Evolutionary conservation across 805 yeast genomes (phyloP), one percentile per base, ranked within the genome.

Genomic region (Saturnispora sekii): DNA sequence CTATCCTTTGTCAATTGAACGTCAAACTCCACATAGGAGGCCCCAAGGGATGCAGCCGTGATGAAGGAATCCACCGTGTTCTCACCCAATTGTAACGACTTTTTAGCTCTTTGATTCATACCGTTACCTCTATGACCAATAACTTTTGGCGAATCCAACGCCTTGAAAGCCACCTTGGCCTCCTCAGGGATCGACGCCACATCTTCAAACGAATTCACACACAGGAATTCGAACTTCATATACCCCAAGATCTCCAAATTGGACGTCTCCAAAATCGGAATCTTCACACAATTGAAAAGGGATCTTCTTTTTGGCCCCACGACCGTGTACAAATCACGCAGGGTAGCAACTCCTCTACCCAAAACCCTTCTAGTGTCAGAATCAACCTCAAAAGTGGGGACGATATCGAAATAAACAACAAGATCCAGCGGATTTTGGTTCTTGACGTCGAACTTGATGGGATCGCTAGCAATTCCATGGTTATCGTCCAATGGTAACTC

Each of bases 41-140:
- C 97, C 35, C 97, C 97, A 52, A 90, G 68, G 2, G 95, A 87
- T 0, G 97, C 95, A 0, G 97, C 97, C 10, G 96, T 95, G 58
- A 90, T 84, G 56, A 90, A 90, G 0, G 95, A 84, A 56, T 90
- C 96, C 16, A 90, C 83, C 0, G 97, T 90, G 61, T 90, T 90
- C 57, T 90, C 97, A 35, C 97, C 97, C 48, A 90, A 71, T 63
- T 90, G 97, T 56, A 90, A 71, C 3, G 95, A 84, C 50, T 77
- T 80, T 39, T 81, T 73, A 36, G 74, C 73, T 46, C 79, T 72
- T 42, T 75, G 72, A 64, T 90, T 90, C 67, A 88, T 89, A 53
- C 97, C 97, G 51, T 87, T 69, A 5, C 97, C 97, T 57, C 97
- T 76, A 63, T 90, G 97, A 2, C 97, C 97, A 64, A 90, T 90